Base-by-base conservation (phyloP, 2,329 filamentous ascomycete species). In the Trichoderma sp. region DNA sequence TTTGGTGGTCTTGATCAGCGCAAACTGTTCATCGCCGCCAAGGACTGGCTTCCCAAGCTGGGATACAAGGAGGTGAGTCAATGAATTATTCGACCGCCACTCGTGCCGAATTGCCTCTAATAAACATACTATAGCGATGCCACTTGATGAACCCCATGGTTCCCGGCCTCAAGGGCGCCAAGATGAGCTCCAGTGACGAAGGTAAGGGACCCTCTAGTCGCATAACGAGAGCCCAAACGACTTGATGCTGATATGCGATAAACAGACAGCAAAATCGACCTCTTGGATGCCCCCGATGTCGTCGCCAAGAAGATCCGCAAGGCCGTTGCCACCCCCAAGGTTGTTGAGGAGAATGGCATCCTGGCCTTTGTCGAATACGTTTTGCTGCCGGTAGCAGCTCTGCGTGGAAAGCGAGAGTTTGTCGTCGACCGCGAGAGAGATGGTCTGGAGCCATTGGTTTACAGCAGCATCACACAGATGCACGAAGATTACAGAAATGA, bases 1-100 rank as follows among this genome's bases (percentile, higher is more conserved):
- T 95, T 98, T 73, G 95, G 95, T 70, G 93, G 92, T 74, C 83
- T 92, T 66, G 95, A 98, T 77, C 95, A 97, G 83, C 85, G 94
- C 72, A 98, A 97, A 83, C 90, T 97, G 73, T 97, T 97, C 80
- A 91, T 91, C 0, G 88, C 94, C 4, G 94, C 95, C 5, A 92
- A 92, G 74, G 95, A 98, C 75, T 92, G 91, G 82, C 84, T 98
- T 34, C 94, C 94, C 13, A 93, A 92, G 81, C 84, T 99, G 62
- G 94, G 94, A 65, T 98, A 97, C 86, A 89, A 89, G 76, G 89
- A 92, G 81, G 84, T 85, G 36, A 39, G 58, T 6, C 11, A 75
- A 23, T 73, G 5, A 12, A 50, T 20, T 7, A 12, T 9, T 13
- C 15, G 2, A 23, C 8, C 6, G 1, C 1, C 11, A 1, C 8